Evolutionary conservation across 2,329 filamentous ascomycete genomes (phyloP), one percentile per base, ranked within the genome.

Genomic region (Monosporascus sp.): DNA sequence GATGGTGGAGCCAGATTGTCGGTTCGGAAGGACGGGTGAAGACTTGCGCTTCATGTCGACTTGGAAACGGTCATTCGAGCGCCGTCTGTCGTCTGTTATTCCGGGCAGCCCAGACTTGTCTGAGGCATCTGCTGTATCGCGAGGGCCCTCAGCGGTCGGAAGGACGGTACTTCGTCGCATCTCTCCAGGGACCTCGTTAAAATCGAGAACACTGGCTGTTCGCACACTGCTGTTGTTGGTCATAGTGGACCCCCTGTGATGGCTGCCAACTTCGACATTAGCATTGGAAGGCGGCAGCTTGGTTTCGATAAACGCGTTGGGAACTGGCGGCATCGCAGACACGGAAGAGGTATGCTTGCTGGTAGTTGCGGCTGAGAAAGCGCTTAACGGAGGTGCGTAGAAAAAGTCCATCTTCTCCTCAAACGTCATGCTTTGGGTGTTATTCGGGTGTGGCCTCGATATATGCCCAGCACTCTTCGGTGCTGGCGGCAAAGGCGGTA

Each of bases 341-440:
- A 80, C 71, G 3, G 73, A 72, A 4, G 73, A 75, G 52, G 69
- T 69, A 8, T 71, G 70, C 36, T 59, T 66, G 6, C 46, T 53
- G 6, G 51, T 38, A 16, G 24, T 51, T 20, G 46, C 53, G 22
- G 51, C 56, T 52, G 57, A 50, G 40, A 58, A 53, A 52, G 56
- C 58, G 51, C 66, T 66, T 48, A 69, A 55, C 49, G 73, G 66
- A 7, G 67, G 64, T 3, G 76, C 71, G 57, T 80, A 81, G 24
- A 84, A 66, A 5, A 81, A 64, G 2, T 72, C 68, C 69, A 83
- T 79, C 63, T 83, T 83, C 60, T 83, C 81, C 50, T 82, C 72
- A 56, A 81, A 76, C 0, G 78, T 81, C 80, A 83, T 83, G 62
- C 78, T 83, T 65, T 76, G 77, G 3, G 78, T 81, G 55, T 80